Evolutionary conservation across 208 protist species (phyloP).

Genomic region (Naegleria fowleri): DNA sequence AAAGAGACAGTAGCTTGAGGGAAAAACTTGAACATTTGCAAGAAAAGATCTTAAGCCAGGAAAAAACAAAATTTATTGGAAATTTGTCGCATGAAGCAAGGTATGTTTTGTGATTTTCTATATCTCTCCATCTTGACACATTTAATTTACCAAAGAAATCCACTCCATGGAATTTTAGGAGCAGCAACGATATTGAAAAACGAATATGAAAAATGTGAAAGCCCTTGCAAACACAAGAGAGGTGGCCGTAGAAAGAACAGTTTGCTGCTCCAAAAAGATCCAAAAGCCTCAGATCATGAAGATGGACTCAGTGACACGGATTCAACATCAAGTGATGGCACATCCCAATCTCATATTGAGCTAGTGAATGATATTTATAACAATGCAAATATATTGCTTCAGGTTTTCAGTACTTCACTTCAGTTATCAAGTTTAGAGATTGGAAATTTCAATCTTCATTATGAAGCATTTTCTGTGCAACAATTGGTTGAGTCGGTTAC

Average conservation of each 20-base stretch:
- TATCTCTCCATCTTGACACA: neutral
- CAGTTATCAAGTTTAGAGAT: neutral
- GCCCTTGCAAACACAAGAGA: neutral
- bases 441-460: neutral
- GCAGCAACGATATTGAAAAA: neutral
- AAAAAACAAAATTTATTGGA: neutral
- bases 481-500: neutral
- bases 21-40: neutral
- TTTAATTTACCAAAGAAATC: conserved; percentile 9
- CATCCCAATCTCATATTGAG: neutral
- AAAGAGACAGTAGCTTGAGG: neutral
- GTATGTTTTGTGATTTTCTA: neutral
- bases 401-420: neutral
- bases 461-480: neutral
- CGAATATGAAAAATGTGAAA: neutral
- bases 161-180: neutral
- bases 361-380: neutral
- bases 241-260: neutral
- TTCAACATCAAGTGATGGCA: neutral
- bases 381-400: neutral
- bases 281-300: neutral
- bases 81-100: neutral
- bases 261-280: neutral
- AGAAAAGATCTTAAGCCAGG: neutral
- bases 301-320: neutral